Percentiles rank a stretch among this genome's conserved stretches.
Conservation (phyloP, 352 stramenopile species). For the Globisporangium spiculum region DNA sequence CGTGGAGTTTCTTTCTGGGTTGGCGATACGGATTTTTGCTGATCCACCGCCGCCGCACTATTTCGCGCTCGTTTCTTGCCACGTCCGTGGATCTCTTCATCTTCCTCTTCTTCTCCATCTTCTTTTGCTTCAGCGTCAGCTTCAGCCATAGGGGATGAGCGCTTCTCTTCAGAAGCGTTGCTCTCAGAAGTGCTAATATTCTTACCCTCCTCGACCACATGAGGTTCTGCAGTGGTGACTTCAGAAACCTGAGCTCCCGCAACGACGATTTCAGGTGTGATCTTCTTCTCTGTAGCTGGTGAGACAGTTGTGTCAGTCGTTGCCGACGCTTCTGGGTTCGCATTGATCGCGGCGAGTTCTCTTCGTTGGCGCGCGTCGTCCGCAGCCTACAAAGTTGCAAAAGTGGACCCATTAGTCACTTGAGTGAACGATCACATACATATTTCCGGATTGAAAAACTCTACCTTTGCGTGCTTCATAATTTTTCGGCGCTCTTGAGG, state of each 20-base stretch:
- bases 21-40: neutral
- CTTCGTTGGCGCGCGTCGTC: conserved; percentile 1
- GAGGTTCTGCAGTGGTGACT: neutral
- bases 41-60: neutral
- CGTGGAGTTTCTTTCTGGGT: neutral
- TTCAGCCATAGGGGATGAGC: neutral
- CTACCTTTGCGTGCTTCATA: conserved; percentile 29
- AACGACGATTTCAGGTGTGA: neutral
- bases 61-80: conserved; percentile 9
- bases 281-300: neutral
- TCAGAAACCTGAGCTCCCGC: neutral
- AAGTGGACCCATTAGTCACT: neutral
- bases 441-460: neutral
- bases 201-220: neutral
- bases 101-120: neutral
- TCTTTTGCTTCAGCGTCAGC: neutral
- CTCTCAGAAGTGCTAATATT: neutral
- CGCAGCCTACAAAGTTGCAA: conserved; percentile 8
- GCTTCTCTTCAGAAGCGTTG: neutral
- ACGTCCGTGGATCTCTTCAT: conserved; percentile 1
- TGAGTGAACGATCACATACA: neutral
- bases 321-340: neutral
- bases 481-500: conserved; percentile 29
- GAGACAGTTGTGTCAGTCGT: neutral
- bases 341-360: neutral